A percentile compares a stretch with the other conserved stretches of the same genome.
Conservation (phyloP, 2,329 filamentous ascomycete species). For the Fusarium camptoceras region DNA sequence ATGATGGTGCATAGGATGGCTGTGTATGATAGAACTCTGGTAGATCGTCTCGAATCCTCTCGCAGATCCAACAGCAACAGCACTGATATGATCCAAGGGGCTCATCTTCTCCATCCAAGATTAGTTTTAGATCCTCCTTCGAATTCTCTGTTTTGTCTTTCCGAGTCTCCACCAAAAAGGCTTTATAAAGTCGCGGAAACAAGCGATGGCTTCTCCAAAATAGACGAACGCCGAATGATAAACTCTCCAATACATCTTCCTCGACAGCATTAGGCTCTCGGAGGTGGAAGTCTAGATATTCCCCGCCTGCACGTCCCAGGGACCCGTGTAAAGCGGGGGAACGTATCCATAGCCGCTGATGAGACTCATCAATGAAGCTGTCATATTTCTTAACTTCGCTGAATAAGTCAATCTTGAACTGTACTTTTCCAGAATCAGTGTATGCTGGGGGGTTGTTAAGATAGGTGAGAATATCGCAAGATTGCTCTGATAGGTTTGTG, state of each 20-base stretch:
- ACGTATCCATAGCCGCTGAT: slow-evolving; percentile 25
- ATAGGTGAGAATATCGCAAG: slow-evolving; percentile 25
- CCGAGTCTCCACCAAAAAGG: background rate
- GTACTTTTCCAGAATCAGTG: background rate
- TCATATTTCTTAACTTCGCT: slow-evolving; percentile 19
- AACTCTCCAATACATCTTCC: background rate
- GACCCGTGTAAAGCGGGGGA: slow-evolving; percentile 20
- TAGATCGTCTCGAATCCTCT: slow-evolving; percentile 24
- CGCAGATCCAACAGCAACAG: slow-evolving; percentile 32
- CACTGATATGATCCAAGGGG: background rate
- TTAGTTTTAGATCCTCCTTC: background rate
- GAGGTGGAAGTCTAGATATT: slow-evolving; percentile 21
- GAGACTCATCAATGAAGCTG: slow-evolving; percentile 9
- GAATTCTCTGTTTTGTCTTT: background rate
- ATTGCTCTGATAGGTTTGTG: slow-evolving; percentile 19
- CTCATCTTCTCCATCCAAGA: background rate
- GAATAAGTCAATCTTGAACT: slow-evolving; percentile 16
- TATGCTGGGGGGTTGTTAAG: slow-evolving; percentile 26
- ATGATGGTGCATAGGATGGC: background rate
- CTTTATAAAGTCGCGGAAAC: slow-evolving; percentile 16
- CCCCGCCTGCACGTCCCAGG: background rate
- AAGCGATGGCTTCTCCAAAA: slow-evolving; percentile 25
- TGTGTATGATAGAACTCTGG: slow-evolving; percentile 16
- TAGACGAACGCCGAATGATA: slow-evolving; percentile 13
- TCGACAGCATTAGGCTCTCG: background rate